Conservation (phyloP, 352 stramenopile genomes). For the Globisporangium irregulare region DNA sequence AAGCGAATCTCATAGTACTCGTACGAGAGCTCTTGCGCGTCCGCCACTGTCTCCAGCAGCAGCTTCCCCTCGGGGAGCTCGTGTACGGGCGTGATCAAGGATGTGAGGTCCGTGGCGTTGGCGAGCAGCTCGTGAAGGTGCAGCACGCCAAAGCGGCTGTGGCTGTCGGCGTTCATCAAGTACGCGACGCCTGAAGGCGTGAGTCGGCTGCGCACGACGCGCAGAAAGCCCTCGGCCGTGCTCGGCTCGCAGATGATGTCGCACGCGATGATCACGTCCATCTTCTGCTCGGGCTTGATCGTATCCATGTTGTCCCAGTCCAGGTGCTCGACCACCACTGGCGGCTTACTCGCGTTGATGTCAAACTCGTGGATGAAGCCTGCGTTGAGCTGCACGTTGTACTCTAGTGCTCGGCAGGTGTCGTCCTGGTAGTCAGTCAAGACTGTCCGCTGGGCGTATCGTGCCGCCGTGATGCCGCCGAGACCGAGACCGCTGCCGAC, state of each 20-base stretch:
- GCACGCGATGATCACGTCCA: constrained; percentile 82
- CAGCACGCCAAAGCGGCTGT: constrained; percentile 81
- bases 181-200: constrained; percentile 58
- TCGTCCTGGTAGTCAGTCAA: constrained; percentile 86
- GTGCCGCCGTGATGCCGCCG: constrained; percentile 69
- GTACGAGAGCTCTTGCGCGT: constrained; percentile 79
- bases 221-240: constrained; percentile 84
- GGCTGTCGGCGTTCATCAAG: constrained; percentile 85
- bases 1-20: constrained; percentile 86
- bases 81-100: constrained; percentile 65
- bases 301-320: constrained; percentile 79
- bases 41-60: constrained; percentile 73
- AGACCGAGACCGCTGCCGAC: constrained; percentile 82
- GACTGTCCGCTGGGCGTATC: constrained; percentile 55
- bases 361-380: constrained; percentile 70
- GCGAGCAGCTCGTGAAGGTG: constrained; percentile 69
- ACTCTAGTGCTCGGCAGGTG: constrained; percentile 67
- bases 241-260: constrained; percentile 88
- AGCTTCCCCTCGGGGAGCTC: constrained; percentile 49
- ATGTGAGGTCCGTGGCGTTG: constrained; percentile 52
- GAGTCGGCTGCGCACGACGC: constrained; percentile 66
- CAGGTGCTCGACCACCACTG: constrained; percentile 53
- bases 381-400: constrained; percentile 79
- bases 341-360: constrained; percentile 29
- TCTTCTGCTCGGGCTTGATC: constrained; percentile 48